Evolutionary conservation across 305 asterid genomes (phyloP).

Genomic region (Fraxinus sp.): DNA sequence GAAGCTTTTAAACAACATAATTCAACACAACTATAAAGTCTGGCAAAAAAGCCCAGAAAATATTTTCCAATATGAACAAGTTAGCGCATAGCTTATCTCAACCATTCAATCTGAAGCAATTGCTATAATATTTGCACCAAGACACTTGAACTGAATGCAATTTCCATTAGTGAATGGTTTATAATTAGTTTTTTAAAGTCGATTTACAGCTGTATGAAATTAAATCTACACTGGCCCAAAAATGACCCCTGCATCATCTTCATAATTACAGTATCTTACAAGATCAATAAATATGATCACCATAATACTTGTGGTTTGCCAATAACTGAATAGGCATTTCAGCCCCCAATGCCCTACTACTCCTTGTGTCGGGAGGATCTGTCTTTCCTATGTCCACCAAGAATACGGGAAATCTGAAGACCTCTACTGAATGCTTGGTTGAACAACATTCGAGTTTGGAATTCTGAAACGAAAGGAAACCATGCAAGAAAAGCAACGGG

Average conservation of each 20-base stretch:
- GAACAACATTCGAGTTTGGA: slow-evolving; percentile 88
- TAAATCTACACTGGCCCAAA: slow-evolving; percentile 4
- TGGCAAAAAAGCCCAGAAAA: background rate
- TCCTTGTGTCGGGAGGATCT: slow-evolving; percentile 74
- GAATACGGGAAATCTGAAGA: slow-evolving; percentile 91
- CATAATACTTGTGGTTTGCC: background rate
- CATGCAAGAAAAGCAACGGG: slow-evolving; percentile 89
- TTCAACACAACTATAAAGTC: background rate
- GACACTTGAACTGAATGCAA: background rate
- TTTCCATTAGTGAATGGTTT: background rate
- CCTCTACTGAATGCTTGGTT: slow-evolving; percentile 97
- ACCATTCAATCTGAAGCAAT: background rate
- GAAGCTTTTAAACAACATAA: background rate
- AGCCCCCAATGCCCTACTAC: slow-evolving; percentile 37
- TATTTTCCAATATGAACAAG: background rate
- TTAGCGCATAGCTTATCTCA: background rate
- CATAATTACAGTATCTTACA: slow-evolving; percentile 22
- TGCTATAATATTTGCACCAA: background rate
- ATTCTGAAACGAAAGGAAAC: slow-evolving; percentile 89
- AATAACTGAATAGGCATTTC: background rate
- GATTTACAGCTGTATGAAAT: background rate
- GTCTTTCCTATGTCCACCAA: slow-evolving; percentile 87
- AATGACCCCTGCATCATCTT: background rate
- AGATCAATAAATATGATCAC: background rate
- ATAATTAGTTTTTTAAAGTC: background rate